Conservation (phyloP, 306 rosid species). For the Urtica urens region DNA sequence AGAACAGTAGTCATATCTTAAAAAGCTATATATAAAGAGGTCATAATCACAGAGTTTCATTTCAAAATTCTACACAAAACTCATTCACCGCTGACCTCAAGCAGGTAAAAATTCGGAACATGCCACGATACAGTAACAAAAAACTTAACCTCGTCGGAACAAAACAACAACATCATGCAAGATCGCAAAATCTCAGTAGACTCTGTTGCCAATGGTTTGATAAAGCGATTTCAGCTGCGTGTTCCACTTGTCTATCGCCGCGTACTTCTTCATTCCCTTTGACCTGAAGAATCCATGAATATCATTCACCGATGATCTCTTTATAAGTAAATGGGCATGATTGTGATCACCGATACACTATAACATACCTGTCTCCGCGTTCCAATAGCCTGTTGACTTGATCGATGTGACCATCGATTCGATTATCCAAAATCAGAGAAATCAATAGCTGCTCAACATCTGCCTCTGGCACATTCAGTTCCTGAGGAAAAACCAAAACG, state of each 20-base stretch:
- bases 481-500: constrained; percentile 11
- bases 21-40: neutral
- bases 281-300: constrained; percentile 49
- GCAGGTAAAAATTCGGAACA: constrained; percentile 2
- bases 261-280: constrained; percentile 88
- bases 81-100: constrained; percentile 2
- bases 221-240: constrained; percentile 72
- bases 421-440: constrained; percentile 74
- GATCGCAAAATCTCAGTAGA: constrained; percentile 25
- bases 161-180: neutral
- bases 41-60: constrained; percentile 1
- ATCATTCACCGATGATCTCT: too few species aligned
- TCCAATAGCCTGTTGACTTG: constrained; percentile 93
- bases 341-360: constrained; percentile 8
- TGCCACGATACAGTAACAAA: neutral
- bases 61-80: constrained; percentile 4
- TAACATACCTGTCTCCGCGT: constrained; percentile 68
- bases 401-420: constrained; percentile 92
- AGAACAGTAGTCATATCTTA: constrained; percentile 7
- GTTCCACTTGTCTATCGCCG: constrained; percentile 93
- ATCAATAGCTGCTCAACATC: constrained; percentile 44
- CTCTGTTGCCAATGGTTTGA: constrained; percentile 74
- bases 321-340: neutral
- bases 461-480: constrained; percentile 43
- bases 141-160: neutral